Conservation (phyloP, 139 green algal genomes). For the Haematococcus sp. region DNA sequence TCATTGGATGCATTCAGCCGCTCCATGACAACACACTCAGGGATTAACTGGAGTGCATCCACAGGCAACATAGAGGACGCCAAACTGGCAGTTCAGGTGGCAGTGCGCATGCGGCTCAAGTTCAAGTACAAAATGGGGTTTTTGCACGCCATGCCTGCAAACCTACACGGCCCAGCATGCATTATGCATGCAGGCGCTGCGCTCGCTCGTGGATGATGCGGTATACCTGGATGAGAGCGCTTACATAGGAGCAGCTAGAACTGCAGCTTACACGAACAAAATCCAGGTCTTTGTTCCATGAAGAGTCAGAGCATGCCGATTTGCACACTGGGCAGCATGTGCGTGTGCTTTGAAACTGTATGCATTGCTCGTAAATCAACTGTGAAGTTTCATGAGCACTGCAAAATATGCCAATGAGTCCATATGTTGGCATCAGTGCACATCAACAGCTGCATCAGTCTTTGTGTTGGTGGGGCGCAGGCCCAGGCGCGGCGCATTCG, state of each 20-base stretch:
- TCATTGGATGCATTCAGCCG: too few relatives aligned
- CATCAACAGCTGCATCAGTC: not conserved
- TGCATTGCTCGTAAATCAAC: too few relatives aligned
- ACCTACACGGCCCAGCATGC: not conserved
- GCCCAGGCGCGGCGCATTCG: constrained; percentile 32
- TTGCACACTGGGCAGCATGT: too few relatives aligned
- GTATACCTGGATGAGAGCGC: constrained; percentile 75
- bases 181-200: constrained; percentile 23
- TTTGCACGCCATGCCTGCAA: not conserved
- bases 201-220: constrained; percentile 57
- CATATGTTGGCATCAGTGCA: too few relatives aligned
- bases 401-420: too few relatives aligned
- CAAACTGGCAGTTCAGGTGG: constrained; percentile 6
- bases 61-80: constrained; percentile 17
- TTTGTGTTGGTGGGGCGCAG: constrained; percentile 12
- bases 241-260: constrained; percentile 42
- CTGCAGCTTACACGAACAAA: constrained; percentile 51
- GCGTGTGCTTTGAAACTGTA: too few relatives aligned
- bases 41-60: constrained; percentile 8
- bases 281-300: constrained; percentile 32
- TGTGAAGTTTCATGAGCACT: too few relatives aligned
- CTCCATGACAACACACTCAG: too few relatives aligned
- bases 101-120: not conserved
- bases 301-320: too few relatives aligned
- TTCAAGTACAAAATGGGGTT: not conserved